These are phyloP conservation scores for Marasmius tenuissimus DNA, from an alignment of 1,284 basidiomycete genomes.

Conservation along the genomic window DNA sequence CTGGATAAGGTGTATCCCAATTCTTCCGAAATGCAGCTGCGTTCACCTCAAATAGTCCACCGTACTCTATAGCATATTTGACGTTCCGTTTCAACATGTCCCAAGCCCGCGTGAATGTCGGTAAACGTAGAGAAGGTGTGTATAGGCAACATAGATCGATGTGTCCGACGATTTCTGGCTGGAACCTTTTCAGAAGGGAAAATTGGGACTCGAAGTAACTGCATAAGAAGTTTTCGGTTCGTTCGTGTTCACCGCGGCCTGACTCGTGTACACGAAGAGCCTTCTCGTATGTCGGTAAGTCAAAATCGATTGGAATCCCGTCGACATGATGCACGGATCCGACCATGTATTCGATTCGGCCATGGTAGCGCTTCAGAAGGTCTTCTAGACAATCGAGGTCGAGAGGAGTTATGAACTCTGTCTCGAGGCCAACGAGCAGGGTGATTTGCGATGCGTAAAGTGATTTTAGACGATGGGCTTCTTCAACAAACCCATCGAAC, in stretches of 20 bases:
- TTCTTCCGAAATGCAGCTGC: conserved; percentile 91
- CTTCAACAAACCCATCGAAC: conserved; percentile 70
- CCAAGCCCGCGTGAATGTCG: conserved; percentile 59
- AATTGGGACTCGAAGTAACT: conserved; percentile 86
- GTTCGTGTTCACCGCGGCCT: conserved; percentile 20
- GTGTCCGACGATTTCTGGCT: conserved; percentile 92
- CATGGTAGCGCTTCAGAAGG: conserved; percentile 43
- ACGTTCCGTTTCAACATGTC: conserved; percentile 78
- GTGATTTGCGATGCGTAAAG: conserved; percentile 63
- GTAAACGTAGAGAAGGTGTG: conserved; percentile 57
- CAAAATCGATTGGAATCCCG: conserved; percentile 92
- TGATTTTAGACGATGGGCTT: conserved; percentile 75
- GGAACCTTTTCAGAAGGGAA: conserved; percentile 64
- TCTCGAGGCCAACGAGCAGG: conserved; percentile 90
- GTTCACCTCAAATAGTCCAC: conserved; percentile 93
- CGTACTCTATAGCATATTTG: conserved; percentile 73
- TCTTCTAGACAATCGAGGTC: conserved; percentile 64
- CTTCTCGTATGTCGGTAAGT: conserved; percentile 65
- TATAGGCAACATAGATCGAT: conserved; percentile 90
- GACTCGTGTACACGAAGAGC: conserved; percentile 49
- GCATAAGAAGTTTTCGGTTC: conserved; percentile 51
- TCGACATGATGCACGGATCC: conserved; percentile 94
- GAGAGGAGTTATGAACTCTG: conserved; percentile 78
- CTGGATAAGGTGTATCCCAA: conserved; percentile 88
- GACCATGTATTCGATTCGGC: conserved; percentile 85